Percentiles rank a stretch among this genome's conserved stretches.
Conservation (phyloP, 2,329 filamentous ascomycete species). For the Balansia obtecta region DNA sequence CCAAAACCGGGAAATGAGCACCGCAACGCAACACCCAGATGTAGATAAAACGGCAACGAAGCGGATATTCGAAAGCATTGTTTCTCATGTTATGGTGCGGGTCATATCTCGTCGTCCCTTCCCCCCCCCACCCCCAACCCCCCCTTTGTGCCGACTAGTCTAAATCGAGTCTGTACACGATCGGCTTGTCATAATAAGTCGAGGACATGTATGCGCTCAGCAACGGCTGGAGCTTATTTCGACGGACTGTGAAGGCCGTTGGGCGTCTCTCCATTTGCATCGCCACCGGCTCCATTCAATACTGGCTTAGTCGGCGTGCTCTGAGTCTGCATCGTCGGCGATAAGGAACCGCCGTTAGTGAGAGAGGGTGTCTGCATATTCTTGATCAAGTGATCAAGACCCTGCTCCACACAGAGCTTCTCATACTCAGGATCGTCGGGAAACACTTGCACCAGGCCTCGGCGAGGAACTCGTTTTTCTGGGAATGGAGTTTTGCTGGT, state of each 20-base stretch:
- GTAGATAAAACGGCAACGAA: not conserved
- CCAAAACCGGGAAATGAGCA: not conserved
- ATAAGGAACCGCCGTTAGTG: constrained; percentile 35
- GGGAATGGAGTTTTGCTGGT: constrained; percentile 42
- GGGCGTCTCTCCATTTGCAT: constrained; percentile 14
- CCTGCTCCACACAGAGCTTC: constrained; percentile 42
- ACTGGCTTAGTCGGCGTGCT: constrained; percentile 12
- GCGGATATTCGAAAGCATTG: not conserved
- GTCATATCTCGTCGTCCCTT: not conserved
- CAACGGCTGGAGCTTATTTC: not conserved
- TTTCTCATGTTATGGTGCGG: not conserved
- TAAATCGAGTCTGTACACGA: not conserved
- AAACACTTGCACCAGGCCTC: constrained; percentile 38
- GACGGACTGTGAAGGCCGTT: constrained; percentile 19
- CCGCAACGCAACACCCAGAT: not conserved
- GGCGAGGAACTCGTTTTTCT: constrained; percentile 41
- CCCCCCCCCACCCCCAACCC: no score
- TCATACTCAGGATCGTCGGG: constrained; percentile 46
- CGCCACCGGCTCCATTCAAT: constrained; percentile 20
- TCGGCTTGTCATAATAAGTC: not conserved
- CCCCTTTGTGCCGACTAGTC: not conserved
- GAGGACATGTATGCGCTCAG: not conserved
- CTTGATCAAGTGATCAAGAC: constrained; percentile 40
- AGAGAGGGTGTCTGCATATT: constrained; percentile 31
- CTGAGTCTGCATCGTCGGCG: constrained; percentile 28